These are phyloP conservation scores for Mesembryanthemum crystallinum DNA, from an alignment of 148 eudicot species.

Conservation along the genomic window DNA sequence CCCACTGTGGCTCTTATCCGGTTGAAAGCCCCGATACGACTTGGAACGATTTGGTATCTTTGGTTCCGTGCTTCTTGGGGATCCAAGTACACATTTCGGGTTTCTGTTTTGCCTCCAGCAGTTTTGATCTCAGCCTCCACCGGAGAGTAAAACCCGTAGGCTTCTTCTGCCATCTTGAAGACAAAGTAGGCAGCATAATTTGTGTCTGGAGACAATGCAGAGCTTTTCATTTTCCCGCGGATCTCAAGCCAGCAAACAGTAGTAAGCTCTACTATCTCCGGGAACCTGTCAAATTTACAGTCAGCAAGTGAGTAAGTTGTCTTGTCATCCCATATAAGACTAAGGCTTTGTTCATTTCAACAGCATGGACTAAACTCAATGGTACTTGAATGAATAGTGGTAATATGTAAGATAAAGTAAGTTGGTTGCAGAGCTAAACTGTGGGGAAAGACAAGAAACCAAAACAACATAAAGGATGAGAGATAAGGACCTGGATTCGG, in stretches of 20 bases:
- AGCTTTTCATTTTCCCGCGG: conserved; percentile 33
- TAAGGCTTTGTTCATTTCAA: too few relatives aligned
- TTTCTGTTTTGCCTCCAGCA: conserved; percentile 24
- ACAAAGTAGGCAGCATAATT: conserved; percentile 50
- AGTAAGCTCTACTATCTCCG: conserved; percentile 52
- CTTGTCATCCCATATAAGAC: too few relatives aligned
- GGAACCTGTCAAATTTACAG: conserved; percentile 37
- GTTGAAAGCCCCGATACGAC: conserved; percentile 28
- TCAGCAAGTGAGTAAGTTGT: too few relatives aligned
- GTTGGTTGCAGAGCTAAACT: too few relatives aligned
- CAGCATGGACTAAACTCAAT: too few relatives aligned
- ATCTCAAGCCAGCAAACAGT: conserved; percentile 55
- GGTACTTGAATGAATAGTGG: too few relatives aligned
- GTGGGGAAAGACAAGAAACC: background rate
- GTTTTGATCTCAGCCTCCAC: conserved; percentile 32
- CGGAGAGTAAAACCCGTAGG: conserved; percentile 39
- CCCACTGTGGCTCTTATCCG: conserved; percentile 1
- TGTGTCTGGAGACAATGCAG: conserved; percentile 42
- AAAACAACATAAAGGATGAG: background rate
- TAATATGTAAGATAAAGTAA: too few relatives aligned
- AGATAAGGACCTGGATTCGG: conserved; percentile 48
- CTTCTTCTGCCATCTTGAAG: conserved; percentile 30
- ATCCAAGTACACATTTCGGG: conserved; percentile 29
- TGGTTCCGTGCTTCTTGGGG: conserved; percentile 24
- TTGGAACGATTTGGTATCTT: conserved; percentile 25